Base-by-base conservation (phyloP, 2,329 filamentous ascomycete species). In the Kalmusia sp. region DNA sequence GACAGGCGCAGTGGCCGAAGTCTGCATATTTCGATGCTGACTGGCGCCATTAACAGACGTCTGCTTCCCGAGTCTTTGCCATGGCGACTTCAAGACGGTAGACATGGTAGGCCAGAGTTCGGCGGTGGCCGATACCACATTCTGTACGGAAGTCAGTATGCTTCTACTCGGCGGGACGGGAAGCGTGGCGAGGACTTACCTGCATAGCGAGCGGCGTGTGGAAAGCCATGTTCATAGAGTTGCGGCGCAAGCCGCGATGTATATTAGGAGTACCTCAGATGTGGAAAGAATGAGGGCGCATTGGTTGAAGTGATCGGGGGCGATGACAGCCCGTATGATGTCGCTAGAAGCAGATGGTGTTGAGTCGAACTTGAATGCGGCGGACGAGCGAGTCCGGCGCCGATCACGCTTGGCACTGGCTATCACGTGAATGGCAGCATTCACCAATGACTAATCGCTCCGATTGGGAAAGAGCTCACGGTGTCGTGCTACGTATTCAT, bases 141-240 rank as follows among this genome's bases (percentile, higher is more conserved):
- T 79, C 81, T 85, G 58, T 44, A 30, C 33, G 22, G 44, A 25
- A 30, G 55, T 69, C 34, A 68, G 62, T 46, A 60, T 43, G 43
- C 46, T 54, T 55, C 51, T 44, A 55, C 52, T 52, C 62, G 55
- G 61, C 56, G 56, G 56, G 49, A 60, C 49, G 60, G 33, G n/a
- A 33, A 33, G 57, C 60, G 69, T 71, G 66, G 69, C 69, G 59
- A 57, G 63, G 57, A 67, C 79, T 63, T 69, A 83, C 80, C 63
- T 79, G 78, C 57, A 79, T 67, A 57, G 74, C 74, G 62, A 79
- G 69, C 59, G 80, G 75, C 62, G 77, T 72, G 69, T 80, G 79
- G 64, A 82, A 80, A 68, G 80, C 80, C 82, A 83, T 83, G 66
- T 55, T 77, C 63, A 56, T 31, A 25, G 49, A 19, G 46, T 30